Percentiles rank a stretch among this genome's conserved stretches.
phyloP scores from a whole-genome alignment of 306 rosid species.

The Inga oerstediana region DNA sequence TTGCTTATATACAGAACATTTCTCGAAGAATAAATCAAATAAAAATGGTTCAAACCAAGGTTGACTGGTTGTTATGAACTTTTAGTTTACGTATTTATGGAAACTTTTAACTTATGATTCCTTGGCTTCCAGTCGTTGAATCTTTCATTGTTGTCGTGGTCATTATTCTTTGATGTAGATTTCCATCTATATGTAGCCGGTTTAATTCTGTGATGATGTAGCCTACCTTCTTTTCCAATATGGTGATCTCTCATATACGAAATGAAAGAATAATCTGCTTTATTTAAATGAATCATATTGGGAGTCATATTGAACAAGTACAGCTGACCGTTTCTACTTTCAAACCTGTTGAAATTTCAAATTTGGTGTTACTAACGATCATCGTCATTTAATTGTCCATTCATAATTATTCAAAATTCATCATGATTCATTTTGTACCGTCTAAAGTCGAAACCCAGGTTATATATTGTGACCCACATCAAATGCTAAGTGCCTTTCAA shows the following conservation, averaged over 20 bases:
- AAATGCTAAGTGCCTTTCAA: too few relatives aligned
- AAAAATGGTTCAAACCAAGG: neutral
- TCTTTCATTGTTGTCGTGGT: constrained; percentile 5
- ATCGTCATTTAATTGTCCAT: neutral
- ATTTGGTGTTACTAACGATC: neutral
- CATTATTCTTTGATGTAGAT: neutral
- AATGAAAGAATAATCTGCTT: neutral
- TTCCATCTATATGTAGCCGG: too few relatives aligned
- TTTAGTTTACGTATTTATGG: neutral
- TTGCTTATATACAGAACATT: neutral
- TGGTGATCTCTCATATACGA: neutral
- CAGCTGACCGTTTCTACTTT: neutral
- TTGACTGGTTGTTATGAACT: neutral
- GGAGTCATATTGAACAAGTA: neutral
- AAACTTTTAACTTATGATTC: neutral
- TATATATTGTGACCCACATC: too few relatives aligned
- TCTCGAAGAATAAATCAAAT: neutral
- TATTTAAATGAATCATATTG: neutral
- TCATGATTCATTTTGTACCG: neutral
- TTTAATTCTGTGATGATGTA: too few relatives aligned
- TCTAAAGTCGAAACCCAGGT: too few relatives aligned
- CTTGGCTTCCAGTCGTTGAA: neutral
- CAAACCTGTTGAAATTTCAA: neutral
- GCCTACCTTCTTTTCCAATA: neutral
- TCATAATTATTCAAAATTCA: neutral